Conservation (phyloP, 768 basidiomycete genomes). For the Pulveroboletus sp. region DNA sequence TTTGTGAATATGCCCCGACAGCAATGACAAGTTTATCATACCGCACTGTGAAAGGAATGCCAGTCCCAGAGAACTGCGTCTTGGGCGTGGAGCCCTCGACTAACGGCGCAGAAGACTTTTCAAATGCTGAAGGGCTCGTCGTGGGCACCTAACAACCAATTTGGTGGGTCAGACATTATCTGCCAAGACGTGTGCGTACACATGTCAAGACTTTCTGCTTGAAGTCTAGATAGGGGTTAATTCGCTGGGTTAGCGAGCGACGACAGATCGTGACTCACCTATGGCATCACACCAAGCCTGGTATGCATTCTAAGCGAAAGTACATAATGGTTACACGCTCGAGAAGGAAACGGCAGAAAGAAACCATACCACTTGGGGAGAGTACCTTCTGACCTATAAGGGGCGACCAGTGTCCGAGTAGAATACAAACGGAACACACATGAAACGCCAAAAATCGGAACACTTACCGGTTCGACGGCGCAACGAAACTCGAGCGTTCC, state of each 20-base stretch:
- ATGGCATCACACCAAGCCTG: constrained; percentile 78
- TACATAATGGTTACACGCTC: background rate
- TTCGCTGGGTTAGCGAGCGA: background rate
- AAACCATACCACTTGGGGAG: constrained; percentile 49
- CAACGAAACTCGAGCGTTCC: constrained; percentile 83
- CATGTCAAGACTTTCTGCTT: constrained; percentile 55
- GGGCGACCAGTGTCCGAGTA: background rate
- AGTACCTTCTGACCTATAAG: constrained; percentile 49
- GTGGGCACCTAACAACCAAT: constrained; percentile 52
- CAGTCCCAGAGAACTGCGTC: constrained; percentile 17
- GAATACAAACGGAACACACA: too few relatives aligned
- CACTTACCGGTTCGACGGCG: constrained; percentile 71
- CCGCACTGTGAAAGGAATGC: constrained; percentile 49
- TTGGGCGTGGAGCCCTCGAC: constrained; percentile 17
- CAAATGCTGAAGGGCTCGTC: constrained; percentile 42
- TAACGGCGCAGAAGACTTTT: constrained; percentile 14
- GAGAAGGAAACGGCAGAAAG: background rate
- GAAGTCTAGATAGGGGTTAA: constrained; percentile 45
- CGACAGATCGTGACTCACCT: constrained; percentile 34
- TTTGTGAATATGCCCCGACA: constrained; percentile 83
- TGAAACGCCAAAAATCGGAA: background rate
- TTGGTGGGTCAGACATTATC: background rate
- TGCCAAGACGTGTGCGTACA: constrained; percentile 37
- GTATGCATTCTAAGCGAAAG: constrained; percentile 46
- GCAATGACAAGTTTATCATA: constrained; percentile 85